phyloP scores from a whole-genome alignment of 1,284 basidiomycete species.

The Rhodofomes roseus region DNA sequence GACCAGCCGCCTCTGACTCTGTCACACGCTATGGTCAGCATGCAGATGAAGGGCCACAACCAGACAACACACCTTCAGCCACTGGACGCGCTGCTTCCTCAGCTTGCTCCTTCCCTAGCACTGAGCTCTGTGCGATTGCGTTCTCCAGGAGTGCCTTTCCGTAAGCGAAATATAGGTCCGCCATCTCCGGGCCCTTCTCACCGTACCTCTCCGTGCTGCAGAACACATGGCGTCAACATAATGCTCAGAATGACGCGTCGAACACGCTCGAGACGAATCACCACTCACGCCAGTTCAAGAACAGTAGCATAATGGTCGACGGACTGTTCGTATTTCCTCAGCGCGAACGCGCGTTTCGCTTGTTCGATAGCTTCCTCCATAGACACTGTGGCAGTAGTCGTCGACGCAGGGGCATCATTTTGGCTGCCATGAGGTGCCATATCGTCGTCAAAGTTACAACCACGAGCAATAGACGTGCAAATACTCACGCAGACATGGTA shows the following conservation, averaged over 20 bases:
- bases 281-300: conserved; percentile 72
- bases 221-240: background rate
- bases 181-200: conserved; percentile 74
- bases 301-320: conserved; percentile 83
- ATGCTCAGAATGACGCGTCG: conserved; percentile 6
- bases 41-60: background rate
- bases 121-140: conserved; percentile 74
- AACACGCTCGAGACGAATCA: conserved; percentile 27
- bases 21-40: background rate
- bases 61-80: conserved; percentile 28
- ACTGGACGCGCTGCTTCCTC: conserved; percentile 51
- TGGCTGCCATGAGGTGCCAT: no score
- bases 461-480: background rate
- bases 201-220: conserved; percentile 66
- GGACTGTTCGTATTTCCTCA: conserved; percentile 84
- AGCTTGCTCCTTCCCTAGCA: conserved; percentile 80
- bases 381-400: conserved; percentile 21
- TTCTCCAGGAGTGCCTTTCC: conserved; percentile 87
- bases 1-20: conserved; percentile 29
- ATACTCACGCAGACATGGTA: conserved; percentile 2
- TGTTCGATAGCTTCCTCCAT: conserved; percentile 64
- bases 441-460: background rate
- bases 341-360: conserved; percentile 82
- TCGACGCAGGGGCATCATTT: background rate
- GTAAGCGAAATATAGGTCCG: conserved; percentile 82